phyloP scores from a whole-genome alignment of 192 early-diverging fungal species.

The Allomyces macrogynus region DNA sequence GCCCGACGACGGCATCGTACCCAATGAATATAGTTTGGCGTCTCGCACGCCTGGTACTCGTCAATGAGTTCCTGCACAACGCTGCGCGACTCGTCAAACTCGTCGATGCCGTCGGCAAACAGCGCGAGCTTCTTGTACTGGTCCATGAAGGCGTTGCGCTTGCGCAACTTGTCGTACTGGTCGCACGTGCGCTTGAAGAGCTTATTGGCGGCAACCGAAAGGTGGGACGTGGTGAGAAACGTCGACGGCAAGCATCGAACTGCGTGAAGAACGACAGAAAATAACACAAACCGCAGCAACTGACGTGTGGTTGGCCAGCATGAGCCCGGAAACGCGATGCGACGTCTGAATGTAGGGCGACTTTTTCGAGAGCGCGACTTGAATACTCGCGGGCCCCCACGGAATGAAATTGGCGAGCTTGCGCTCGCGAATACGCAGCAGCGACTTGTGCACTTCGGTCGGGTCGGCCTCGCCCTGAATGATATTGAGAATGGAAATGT shows the following conservation, averaged over 20 bases:
- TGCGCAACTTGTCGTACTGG: conserved; percentile 82
- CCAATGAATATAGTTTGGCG: conserved; percentile 52
- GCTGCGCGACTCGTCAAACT: conserved; percentile 80
- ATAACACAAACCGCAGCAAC: conserved; percentile 46
- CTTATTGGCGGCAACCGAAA: conserved; percentile 8
- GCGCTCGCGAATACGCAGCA: conserved; percentile 84
- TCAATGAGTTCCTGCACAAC: conserved; percentile 78
- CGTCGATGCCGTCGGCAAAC: conserved; percentile 61
- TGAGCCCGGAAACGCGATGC: conserved; percentile 87
- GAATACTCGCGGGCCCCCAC: conserved; percentile 97
- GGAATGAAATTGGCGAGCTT: conserved; percentile 91
- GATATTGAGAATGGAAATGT: conserved; percentile 93
- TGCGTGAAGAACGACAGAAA: conserved; percentile 3
- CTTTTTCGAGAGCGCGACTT: conserved; percentile 85
- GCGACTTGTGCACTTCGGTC: conserved; percentile 95
- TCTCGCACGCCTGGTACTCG: conserved; percentile 90
- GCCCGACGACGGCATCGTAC: not conserved
- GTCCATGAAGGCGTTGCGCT: conserved; percentile 90
- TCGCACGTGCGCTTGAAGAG: conserved; percentile 78
- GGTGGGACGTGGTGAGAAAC: too few species aligned
- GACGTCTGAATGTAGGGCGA: conserved; percentile 80
- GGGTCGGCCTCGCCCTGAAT: conserved; percentile 98
- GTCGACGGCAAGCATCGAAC: too few species aligned
- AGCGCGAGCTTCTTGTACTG: conserved; percentile 67
- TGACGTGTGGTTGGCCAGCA: conserved; percentile 96